phyloP scores from a whole-genome alignment of 2,329 filamentous ascomycete genomes.

The Xylaria sp. region DNA sequence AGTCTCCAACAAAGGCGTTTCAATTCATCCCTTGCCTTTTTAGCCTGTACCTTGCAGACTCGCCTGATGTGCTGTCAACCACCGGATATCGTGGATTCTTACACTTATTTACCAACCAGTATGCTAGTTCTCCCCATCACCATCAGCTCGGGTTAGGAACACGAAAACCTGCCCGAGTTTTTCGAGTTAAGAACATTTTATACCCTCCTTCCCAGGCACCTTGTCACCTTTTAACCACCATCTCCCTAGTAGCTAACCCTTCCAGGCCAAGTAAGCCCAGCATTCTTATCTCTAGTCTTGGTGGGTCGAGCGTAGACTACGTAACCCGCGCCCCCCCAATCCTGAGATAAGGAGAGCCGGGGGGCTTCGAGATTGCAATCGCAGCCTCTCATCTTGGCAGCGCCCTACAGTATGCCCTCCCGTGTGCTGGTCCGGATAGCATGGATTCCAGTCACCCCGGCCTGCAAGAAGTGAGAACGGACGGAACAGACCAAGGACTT shows the following conservation, averaged over 20 bases:
- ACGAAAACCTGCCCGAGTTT: not conserved
- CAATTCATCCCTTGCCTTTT: not conserved
- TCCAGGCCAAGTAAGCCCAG: slow-evolving; percentile 17
- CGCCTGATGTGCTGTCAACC: not conserved
- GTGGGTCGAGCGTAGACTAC: slow-evolving; percentile 26
- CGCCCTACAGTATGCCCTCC: not conserved
- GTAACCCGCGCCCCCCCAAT: slow-evolving; percentile 18
- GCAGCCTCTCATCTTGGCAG: slow-evolving; percentile 20
- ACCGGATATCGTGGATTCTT: not conserved
- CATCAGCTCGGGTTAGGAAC: not conserved
- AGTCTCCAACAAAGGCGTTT: not conserved
- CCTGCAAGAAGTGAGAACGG: not conserved
- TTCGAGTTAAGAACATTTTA: slow-evolving; percentile 1
- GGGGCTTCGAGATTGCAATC: slow-evolving; percentile 14
- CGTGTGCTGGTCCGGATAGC: not conserved
- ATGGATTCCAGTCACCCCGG: not conserved
- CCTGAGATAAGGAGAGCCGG: slow-evolving; percentile 29
- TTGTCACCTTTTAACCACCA: not conserved
- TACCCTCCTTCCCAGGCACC: slow-evolving; percentile 6
- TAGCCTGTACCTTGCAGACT: not conserved
- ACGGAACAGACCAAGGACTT: not conserved
- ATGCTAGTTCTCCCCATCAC: not conserved
- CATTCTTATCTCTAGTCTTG: slow-evolving; percentile 33
- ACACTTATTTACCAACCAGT: not conserved
- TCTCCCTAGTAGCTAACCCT: slow-evolving; percentile 11